phyloP scores from a whole-genome alignment of 768 basidiomycete genomes.

The Pleurotus eryngii region DNA sequence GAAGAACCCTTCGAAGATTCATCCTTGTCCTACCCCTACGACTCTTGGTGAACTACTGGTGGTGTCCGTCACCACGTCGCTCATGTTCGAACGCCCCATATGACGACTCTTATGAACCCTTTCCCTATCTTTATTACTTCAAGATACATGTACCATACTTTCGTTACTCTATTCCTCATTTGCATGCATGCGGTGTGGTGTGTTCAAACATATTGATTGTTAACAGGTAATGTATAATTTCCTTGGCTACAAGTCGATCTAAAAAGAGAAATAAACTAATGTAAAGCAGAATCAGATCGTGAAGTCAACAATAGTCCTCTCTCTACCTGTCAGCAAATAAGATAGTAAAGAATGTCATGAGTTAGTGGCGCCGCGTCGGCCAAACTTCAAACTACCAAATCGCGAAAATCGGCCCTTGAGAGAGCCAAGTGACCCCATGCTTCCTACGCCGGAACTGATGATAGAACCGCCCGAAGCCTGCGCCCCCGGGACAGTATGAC shows the following conservation, averaged over 20 bases:
- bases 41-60: not conserved
- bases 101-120: not conserved
- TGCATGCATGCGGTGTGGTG: not conserved
- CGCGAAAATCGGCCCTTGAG: slow-evolving; percentile 73
- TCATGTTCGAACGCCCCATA: not conserved
- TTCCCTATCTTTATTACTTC: not conserved
- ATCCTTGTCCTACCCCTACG: not conserved
- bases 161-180: not conserved
- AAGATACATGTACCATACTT: not conserved
- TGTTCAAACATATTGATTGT: not conserved
- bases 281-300: slow-evolving; percentile 9
- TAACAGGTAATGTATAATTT: not conserved
- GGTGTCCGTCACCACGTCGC: not conserved
- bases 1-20: slow-evolving; percentile 2
- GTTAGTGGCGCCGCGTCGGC: slow-evolving; percentile 38
- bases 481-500: slow-evolving; percentile 32
- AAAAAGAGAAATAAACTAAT: slow-evolving; percentile 6
- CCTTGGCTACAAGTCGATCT: not conserved
- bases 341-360: slow-evolving; percentile 14
- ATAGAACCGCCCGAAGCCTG: slow-evolving; percentile 56
- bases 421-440: slow-evolving; percentile 54
- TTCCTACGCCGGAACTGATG: slow-evolving; percentile 62
- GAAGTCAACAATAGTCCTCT: slow-evolving; percentile 9
- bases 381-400: slow-evolving; percentile 72
- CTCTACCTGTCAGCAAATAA: slow-evolving; percentile 10